Evolutionary conservation across 1,139 yeast genomes (phyloP), one percentile per base, ranked within the genome.

Genomic region (Candida sanyaensis): DNA sequence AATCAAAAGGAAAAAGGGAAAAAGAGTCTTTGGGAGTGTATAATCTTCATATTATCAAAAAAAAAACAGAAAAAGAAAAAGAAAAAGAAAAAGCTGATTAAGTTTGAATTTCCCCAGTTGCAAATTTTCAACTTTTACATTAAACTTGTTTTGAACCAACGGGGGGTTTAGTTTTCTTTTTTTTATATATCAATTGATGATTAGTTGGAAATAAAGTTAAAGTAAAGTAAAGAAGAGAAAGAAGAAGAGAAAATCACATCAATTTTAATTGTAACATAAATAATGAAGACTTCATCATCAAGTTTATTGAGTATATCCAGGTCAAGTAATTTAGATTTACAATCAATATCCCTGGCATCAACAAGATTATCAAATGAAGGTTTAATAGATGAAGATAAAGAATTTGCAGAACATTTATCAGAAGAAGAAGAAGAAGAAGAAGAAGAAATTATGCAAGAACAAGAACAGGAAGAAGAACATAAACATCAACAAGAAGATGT

Each of bases 251-350:
- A 24, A 34, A 6, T 17, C 39, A 23, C n/a, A 5, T 24, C n/a
- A 17, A 34, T 28, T 28, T 28, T 10, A 28, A 10, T 28, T 28
- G 10, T 10, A 28, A 28, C 23, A 13, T 31, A 6, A 21, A 12
- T 23, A n/a, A 42, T 43, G 46, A 43, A 45, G 36, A 37, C 50
- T 5, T 44, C 46, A 33, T 24, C 32, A 28, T 48, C 52, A 13
- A 48, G 43, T 29, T 36, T 41, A 32, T 46, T 48, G 5, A 48
- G 50, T 30, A 41, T 45, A 12, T 39, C 47, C n/a, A 47, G 43
- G 34, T 48, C 51, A 39, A 47, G 49, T 24, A 45, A 44, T 33
- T 39, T 51, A 17, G 48, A 45, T n/a, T 41, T 43, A 10, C 51
- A 32, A 23, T 37, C 46, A 3, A n/a, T 45, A 17, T 49, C 50